Conservation (phyloP, 1,284 basidiomycete species). For the Boletus semigastroideus region DNA sequence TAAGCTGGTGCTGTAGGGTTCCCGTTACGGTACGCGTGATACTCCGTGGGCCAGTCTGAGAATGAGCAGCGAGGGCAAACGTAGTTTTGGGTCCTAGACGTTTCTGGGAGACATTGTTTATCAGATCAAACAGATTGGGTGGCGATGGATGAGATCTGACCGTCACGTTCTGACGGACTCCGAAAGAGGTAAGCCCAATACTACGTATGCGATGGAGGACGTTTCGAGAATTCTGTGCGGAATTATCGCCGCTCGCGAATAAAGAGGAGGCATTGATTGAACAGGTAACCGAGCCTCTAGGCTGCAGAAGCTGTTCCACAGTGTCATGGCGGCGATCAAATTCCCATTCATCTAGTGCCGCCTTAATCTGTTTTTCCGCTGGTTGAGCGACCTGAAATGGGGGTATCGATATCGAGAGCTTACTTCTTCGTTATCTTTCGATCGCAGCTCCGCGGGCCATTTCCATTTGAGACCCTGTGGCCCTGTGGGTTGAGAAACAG, state of each 20-base stretch:
- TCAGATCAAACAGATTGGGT: constrained; percentile 26
- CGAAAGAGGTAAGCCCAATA: constrained; percentile 35
- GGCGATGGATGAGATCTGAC: constrained; percentile 31
- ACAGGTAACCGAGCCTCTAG: constrained; percentile 46
- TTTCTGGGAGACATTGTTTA: constrained; percentile 34
- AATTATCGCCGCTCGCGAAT: constrained; percentile 36
- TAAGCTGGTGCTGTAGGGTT: constrained; percentile 64
- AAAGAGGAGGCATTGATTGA: constrained; percentile 50
- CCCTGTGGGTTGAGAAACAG: constrained; percentile 36
- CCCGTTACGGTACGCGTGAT: constrained; percentile 48
- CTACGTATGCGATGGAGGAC: constrained; percentile 37
- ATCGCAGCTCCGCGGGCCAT: constrained; percentile 43
- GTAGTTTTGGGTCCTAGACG: constrained; percentile 40
- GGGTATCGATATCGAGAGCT: constrained; percentile 22
- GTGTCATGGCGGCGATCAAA: constrained; percentile 44
- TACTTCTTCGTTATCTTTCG: constrained; percentile 56
- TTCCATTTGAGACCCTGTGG: constrained; percentile 49
- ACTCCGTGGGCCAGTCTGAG: constrained; percentile 29
- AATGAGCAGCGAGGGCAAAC: constrained; percentile 34
- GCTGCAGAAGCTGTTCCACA: constrained; percentile 46
- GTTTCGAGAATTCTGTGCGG: constrained; percentile 20
- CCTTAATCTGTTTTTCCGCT: constrained; percentile 42
- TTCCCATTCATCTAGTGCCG: constrained; percentile 44
- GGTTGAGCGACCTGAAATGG: constrained; percentile 19
- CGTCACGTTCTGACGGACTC: constrained; percentile 40